phyloP scores from a whole-genome alignment of 139 green algal species.

The Tetradesmus lagerheimii region DNA sequence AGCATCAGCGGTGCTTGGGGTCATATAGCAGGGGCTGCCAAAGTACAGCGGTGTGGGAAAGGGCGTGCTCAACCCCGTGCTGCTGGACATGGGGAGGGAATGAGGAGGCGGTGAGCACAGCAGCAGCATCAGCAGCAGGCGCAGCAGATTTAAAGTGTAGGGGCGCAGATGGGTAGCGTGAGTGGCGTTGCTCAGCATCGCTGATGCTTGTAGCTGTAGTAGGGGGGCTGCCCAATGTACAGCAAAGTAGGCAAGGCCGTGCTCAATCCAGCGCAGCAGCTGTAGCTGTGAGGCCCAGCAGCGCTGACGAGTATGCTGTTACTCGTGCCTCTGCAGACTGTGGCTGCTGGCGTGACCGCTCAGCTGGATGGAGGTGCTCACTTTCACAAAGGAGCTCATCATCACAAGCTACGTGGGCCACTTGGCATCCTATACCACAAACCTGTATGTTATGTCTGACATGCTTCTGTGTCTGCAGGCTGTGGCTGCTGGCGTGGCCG shows the following conservation, averaged over 20 bases:
- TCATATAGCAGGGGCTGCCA: neutral
- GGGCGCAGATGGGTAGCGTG: too few relatives aligned
- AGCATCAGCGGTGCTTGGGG: neutral
- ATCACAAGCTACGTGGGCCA: conserved; percentile 69
- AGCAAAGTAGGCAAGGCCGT: neutral
- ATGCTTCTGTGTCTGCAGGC: conserved; percentile 60
- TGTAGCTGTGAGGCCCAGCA: too few relatives aligned
- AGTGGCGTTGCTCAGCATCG: neutral
- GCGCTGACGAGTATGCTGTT: too few relatives aligned
- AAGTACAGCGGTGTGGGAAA: neutral
- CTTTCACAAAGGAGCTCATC: conserved; percentile 76
- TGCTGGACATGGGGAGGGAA: neutral
- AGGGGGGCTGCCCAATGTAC: neutral
- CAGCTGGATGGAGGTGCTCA: conserved; percentile 72
- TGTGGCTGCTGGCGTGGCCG: conserved; percentile 61
- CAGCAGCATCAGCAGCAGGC: too few relatives aligned
- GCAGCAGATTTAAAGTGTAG: neutral
- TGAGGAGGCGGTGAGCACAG: conserved; percentile 4
- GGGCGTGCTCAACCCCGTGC: neutral
- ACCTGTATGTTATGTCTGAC: conserved; percentile 58
- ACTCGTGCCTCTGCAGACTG: conserved; percentile 60
- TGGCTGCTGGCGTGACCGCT: conserved; percentile 71
- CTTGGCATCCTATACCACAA: too few relatives aligned
- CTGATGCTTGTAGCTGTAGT: neutral
- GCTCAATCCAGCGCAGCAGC: neutral